Evolutionary conservation across 2,329 filamentous ascomycete genomes (phyloP).

Genomic region (Phyllosticta citriasiana): DNA sequence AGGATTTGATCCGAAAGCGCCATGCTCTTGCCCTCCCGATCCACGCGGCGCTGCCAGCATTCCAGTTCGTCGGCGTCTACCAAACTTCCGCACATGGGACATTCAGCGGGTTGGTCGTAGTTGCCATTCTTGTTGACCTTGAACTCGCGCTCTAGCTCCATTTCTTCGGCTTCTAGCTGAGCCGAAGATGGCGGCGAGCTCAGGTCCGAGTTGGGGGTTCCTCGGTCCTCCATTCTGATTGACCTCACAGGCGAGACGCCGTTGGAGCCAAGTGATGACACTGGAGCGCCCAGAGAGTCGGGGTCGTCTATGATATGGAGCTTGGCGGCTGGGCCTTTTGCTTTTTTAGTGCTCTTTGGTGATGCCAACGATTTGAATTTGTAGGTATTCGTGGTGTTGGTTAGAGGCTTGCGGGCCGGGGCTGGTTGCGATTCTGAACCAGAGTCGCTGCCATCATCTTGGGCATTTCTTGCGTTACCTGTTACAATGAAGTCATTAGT

Average conservation of each 20-base stretch:
- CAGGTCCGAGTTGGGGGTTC: background rate
- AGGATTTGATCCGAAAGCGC: conserved; percentile 45
- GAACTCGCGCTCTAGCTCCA: background rate
- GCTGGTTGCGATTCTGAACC: background rate
- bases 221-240: background rate
- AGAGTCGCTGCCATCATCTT: background rate
- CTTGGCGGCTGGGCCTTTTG: background rate
- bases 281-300: background rate
- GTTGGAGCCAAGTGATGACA: background rate
- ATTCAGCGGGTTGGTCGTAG: background rate
- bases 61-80: background rate
- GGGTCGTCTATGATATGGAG: background rate
- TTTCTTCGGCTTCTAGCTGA: background rate
- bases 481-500: background rate
- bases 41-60: background rate
- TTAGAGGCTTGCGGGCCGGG: background rate
- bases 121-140: background rate
- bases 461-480: background rate
- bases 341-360: background rate
- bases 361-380: background rate
- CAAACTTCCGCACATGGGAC: conserved; percentile 3
- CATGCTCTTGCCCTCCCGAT: conserved; percentile 24
- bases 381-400: background rate
- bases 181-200: background rate
- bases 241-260: background rate